Evolutionary conservation across 768 basidiomycete genomes (phyloP), one percentile per base, ranked within the genome.

Genomic region (Coprinopsis sp.): DNA sequence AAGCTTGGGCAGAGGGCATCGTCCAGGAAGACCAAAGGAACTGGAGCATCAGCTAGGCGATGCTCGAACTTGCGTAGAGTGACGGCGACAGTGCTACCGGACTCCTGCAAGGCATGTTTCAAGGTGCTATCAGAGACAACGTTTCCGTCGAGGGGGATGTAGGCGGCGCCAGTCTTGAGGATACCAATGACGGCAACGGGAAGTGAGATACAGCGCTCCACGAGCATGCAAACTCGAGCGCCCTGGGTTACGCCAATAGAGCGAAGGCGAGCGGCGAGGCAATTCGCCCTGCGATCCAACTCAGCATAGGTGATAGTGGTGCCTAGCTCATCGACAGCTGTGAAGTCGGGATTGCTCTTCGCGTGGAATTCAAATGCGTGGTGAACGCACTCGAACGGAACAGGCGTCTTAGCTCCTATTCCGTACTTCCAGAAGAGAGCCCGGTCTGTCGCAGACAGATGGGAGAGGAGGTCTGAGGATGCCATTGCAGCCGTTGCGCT

Each of bases 101-200:
- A 74, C 51, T 80, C 77, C 21, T 57, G 51, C 4, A 80, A 57
- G n/a, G 79, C 73, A 51, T 78, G 73, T 13, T 67, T 64, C 8
- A 81, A 66, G 1, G 76, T 76, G 23, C 68, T 67, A 52, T 79
- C 73, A n/a, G 78, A 76, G 47, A 78, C 76, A 37, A 78, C 72
- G 34, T 70, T 72, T 6, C 77, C 79, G 54, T 82, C 80, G 25
- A 79, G 61, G 5, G 79, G 80, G 8, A 81, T 74, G 51, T 82
- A 82, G 2, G 77, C 72, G 13, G 70, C 79, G 4, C 79, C 79
- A 8, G 77, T 73, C 54, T 81, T 81, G 34, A 82, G 67, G 19
- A 76, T 64, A 18, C 72, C 76, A 14, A 81, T 58, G 37, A 82
- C 76, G 5, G 72, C 79, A 16, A 77, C 61, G 31, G 79, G 66